Conservation (phyloP, 1,139 yeast genomes). For the Zygosaccharomyces pseudobailii region DNA sequence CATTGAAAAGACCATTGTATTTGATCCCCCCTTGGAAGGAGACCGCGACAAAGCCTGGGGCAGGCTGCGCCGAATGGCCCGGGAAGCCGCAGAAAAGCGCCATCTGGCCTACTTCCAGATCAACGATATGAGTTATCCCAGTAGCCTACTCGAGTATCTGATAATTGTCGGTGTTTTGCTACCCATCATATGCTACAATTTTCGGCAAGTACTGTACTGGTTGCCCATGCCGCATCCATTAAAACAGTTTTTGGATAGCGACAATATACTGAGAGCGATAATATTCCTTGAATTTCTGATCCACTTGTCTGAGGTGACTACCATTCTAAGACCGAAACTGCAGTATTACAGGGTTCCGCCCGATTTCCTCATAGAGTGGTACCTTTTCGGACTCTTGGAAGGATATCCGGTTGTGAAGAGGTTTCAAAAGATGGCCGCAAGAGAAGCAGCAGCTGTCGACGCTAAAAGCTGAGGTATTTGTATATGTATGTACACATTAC, state of each 20-base stretch:
- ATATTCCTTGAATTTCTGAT: conserved; percentile 33
- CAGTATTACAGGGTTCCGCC: conserved; percentile 53
- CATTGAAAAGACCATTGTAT: conserved; percentile 42
- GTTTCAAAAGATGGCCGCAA: conserved; percentile 34
- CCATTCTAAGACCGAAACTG: conserved; percentile 44
- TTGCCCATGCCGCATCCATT: conserved; percentile 13
- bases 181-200: conserved; percentile 34
- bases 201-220: conserved; percentile 27
- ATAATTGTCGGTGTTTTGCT: conserved; percentile 34
- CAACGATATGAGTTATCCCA: conserved; percentile 45
- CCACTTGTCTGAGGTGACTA: conserved; percentile 46
- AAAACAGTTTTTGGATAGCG: conserved; percentile 14
- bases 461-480: neutral
- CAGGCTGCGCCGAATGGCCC: conserved; percentile 63
- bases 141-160: conserved; percentile 28
- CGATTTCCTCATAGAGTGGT: conserved; percentile 46
- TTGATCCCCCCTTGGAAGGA: conserved; percentile 48
- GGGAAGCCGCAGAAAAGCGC: conserved; percentile 58
- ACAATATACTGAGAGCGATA: conserved; percentile 21
- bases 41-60: conserved; percentile 50
- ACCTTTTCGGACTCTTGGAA: conserved; percentile 47
- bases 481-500: neutral
- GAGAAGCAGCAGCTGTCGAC: neutral
- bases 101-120: conserved; percentile 60
- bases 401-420: conserved; percentile 50